A percentile compares a stretch with the other conserved stretches of the same genome.
phyloP scores from a whole-genome alignment of 495 filamentous ascomycete genomes.

The Oidiodendron maius region DNA sequence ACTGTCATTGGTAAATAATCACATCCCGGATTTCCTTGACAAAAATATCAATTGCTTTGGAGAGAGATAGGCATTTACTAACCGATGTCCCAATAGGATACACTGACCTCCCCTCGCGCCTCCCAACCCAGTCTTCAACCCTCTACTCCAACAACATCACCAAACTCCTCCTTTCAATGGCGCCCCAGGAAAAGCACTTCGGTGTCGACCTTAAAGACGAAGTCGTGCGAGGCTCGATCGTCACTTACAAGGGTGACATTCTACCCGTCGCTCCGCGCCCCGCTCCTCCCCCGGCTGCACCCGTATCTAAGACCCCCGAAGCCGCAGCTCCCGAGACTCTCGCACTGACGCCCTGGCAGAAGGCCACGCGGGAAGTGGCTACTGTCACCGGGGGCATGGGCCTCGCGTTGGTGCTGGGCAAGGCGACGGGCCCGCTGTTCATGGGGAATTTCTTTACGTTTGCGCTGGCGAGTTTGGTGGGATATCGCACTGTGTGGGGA shows the following conservation, averaged over 20 bases:
- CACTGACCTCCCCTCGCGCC: conserved; percentile 72
- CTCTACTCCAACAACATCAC: conserved; percentile 85
- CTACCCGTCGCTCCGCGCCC: conserved; percentile 66
- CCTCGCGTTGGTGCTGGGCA: conserved; percentile 63
- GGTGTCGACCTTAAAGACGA: conserved; percentile 72
- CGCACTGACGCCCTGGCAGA: conserved; percentile 71
- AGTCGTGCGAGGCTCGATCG: conserved; percentile 73
- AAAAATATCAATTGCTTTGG: neutral
- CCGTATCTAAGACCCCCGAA: conserved; percentile 33
- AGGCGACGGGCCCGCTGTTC: conserved; percentile 69
- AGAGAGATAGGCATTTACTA: neutral
- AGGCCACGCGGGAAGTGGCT: conserved; percentile 62
- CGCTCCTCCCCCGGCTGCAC: conserved; percentile 55
- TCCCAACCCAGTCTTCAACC: conserved; percentile 76
- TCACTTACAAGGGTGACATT: conserved; percentile 66
- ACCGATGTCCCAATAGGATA: conserved; percentile 45
- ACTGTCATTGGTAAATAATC: conserved; percentile 81
- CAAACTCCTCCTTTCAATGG: conserved; percentile 73
- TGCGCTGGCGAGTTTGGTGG: conserved; percentile 69
- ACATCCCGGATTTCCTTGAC: no score
- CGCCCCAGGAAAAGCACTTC: conserved; percentile 65
- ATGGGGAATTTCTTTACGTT: conserved; percentile 80
- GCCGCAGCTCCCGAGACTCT: conserved; percentile 50
- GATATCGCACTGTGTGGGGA: conserved; percentile 78
- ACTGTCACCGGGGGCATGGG: conserved; percentile 68